Conservation (phyloP, 768 basidiomycete genomes). For the Auricularia sp. region DNA sequence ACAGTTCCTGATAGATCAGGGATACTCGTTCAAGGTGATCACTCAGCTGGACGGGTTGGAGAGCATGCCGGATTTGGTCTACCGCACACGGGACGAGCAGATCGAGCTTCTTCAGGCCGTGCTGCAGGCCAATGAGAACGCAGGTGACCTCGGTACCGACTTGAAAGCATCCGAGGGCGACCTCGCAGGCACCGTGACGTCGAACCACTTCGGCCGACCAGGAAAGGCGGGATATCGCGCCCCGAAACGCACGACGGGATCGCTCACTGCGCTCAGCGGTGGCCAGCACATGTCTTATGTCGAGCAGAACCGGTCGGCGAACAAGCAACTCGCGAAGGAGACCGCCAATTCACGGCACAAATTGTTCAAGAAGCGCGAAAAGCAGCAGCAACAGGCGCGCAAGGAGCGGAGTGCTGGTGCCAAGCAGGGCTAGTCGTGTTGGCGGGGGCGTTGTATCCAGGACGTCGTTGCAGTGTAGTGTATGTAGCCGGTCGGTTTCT, state of each 20-base stretch:
- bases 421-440: neutral
- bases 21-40: conserved; percentile 99
- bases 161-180: conserved; percentile 30
- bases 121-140: conserved; percentile 80
- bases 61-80: conserved; percentile 77
- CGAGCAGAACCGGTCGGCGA: conserved; percentile 85
- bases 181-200: conserved; percentile 16
- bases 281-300: conserved; percentile 89
- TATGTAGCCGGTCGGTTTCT: neutral
- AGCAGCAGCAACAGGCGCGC: conserved; percentile 10
- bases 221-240: conserved; percentile 47
- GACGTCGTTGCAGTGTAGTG: neutral
- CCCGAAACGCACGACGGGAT: conserved; percentile 72
- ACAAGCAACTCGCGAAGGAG: conserved; percentile 37
- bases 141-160: conserved; percentile 80
- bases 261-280: conserved; percentile 74
- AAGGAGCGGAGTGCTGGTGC: conserved; percentile 2
- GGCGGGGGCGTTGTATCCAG: neutral
- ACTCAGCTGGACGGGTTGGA: conserved; percentile 93
- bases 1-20: conserved; percentile 97
- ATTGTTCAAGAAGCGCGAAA: conserved; percentile 21
- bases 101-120: conserved; percentile 94
- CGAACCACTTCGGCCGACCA: conserved; percentile 11
- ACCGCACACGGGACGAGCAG: conserved; percentile 83
- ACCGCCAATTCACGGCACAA: conserved; percentile 12